Conservation (phyloP, 768 basidiomycete species). For the Xerocomus potaroensis region DNA sequence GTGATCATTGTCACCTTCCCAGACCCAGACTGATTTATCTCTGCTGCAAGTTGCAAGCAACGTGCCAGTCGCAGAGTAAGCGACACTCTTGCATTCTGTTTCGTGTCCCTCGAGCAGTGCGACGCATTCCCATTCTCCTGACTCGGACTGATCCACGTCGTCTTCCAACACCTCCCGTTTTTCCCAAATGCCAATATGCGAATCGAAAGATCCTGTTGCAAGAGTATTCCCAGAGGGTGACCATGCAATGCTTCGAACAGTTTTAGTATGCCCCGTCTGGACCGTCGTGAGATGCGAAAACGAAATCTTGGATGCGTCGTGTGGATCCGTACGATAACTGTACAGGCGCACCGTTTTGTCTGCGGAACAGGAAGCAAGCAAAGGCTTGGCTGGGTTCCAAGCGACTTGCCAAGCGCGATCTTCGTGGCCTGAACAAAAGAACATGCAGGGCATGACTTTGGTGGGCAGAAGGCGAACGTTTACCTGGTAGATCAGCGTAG, state of each 20-base stretch:
- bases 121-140: conserved; percentile 82
- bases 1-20: conserved; percentile 83
- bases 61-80: conserved; percentile 69
- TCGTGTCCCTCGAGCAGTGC: conserved; percentile 91
- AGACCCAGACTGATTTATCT: conserved; percentile 98
- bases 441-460: not conserved
- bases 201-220: conserved; percentile 92
- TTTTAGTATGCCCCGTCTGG: conserved; percentile 80
- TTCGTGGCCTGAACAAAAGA: conserved; percentile 52
- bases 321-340: conserved; percentile 43
- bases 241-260: conserved; percentile 86
- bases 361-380: conserved; percentile 90
- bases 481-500: conserved; percentile 25
- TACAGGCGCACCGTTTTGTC: conserved; percentile 92
- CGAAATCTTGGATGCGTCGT: conserved; percentile 22
- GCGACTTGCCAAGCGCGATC: conserved; percentile 85
- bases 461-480: not conserved
- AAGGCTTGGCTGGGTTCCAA: conserved; percentile 80
- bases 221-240: conserved; percentile 81
- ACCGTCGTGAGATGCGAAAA: conserved; percentile 62
- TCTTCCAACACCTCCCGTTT: conserved; percentile 46
- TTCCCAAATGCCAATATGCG: conserved; percentile 90
- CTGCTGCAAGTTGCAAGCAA: conserved; percentile 92
- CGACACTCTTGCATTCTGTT: conserved; percentile 92
- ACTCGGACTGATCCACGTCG: conserved; percentile 27